Evolutionary conservation across 1,139 yeast species (phyloP).

Genomic region (Taiozyma sp.): DNA sequence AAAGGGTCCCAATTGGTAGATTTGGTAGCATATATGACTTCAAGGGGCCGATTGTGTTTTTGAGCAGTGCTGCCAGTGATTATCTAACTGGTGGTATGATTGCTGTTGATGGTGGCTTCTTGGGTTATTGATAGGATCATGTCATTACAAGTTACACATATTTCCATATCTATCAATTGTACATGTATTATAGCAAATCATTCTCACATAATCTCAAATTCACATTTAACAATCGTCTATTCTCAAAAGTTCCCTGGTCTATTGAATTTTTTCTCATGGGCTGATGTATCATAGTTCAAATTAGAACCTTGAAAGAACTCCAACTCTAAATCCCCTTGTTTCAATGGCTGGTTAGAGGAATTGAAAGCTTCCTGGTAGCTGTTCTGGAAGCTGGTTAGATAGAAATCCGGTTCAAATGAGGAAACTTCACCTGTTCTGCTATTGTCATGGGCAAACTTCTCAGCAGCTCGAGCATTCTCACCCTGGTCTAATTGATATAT

Average conservation of each 20-base stretch:
- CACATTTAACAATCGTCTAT: too few relatives aligned
- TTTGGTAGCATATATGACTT: conserved; percentile 51
- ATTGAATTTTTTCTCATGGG: not conserved
- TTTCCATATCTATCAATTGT: too few relatives aligned
- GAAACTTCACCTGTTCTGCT: not conserved
- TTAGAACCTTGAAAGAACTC: not conserved
- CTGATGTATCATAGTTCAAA: not conserved
- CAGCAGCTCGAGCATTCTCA: conserved; percentile 7
- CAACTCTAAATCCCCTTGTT: not conserved
- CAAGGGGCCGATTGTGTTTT: conserved; percentile 36
- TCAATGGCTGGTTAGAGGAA: not conserved
- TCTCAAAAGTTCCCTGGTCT: not conserved
- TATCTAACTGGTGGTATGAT: not conserved
- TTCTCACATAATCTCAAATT: too few relatives aligned
- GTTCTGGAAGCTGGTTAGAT: not conserved
- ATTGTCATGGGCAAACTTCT: not conserved
- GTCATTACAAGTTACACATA: too few relatives aligned
- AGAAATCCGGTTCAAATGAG: not conserved
- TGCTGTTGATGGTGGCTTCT: not conserved
- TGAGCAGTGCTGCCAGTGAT: not conserved
- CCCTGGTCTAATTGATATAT: conserved; percentile 36
- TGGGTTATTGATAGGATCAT: not conserved
- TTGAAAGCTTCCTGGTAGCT: not conserved
- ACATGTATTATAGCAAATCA: too few relatives aligned
- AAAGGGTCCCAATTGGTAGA: conserved; percentile 45